Conservation (phyloP, 2,329 filamentous ascomycete genomes). For the Albophoma yamanashiensis region DNA sequence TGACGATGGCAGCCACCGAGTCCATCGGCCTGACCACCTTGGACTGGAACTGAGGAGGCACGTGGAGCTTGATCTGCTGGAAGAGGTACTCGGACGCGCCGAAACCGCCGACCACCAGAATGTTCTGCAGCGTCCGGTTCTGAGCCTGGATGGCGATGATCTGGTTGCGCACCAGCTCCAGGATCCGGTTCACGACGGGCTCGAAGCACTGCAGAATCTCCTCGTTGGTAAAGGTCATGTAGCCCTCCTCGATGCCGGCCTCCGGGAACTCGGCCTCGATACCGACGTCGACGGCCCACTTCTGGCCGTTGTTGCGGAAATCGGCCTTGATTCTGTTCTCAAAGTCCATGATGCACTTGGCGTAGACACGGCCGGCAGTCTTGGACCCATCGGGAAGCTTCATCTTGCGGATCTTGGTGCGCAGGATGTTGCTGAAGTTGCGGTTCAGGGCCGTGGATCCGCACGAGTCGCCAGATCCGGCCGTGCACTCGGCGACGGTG, state of each 20-base stretch:
- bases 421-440: conserved; percentile 95
- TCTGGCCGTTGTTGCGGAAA: conserved; percentile 97
- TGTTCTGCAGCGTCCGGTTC: conserved; percentile 88
- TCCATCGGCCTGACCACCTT: conserved; percentile 99
- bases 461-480: conserved; percentile 93
- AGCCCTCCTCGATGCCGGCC: conserved; percentile 95
- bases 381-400: conserved; percentile 94
- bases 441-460: conserved; percentile 96
- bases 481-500: conserved; percentile 93
- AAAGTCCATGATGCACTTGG: conserved; percentile 99
- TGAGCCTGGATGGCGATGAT: conserved; percentile 98
- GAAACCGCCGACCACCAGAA: conserved; percentile 94
- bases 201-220: conserved; percentile 99
- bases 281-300: conserved; percentile 97
- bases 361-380: conserved; percentile 95
- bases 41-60: conserved; percentile 94
- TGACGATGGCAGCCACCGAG: conserved; percentile 95
- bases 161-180: conserved; percentile 93
- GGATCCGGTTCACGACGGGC: conserved; percentile 91
- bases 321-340: conserved; percentile 99
- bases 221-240: conserved; percentile 99
- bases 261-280: conserved; percentile 98
- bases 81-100: conserved; percentile 98
- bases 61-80: conserved; percentile 98
- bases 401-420: conserved; percentile 98